Conservation (phyloP, 192 early-diverging fungal species). For the Coemansia sp. region DNA sequence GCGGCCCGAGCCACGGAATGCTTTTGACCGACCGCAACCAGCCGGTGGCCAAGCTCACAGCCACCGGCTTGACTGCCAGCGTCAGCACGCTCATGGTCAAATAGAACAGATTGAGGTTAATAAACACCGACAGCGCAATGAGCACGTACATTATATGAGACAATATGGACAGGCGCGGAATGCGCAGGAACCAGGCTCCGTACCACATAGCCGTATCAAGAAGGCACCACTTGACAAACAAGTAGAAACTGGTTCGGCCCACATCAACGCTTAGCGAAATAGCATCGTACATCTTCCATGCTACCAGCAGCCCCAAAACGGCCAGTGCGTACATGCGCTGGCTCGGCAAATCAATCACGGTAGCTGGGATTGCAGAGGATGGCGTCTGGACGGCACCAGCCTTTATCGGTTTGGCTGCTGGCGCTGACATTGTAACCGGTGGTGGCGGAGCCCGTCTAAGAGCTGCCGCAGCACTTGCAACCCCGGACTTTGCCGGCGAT, state of each 20-base stretch:
- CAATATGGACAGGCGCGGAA: constrained; percentile 26
- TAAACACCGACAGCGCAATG: constrained; percentile 15
- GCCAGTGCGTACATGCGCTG: constrained; percentile 46
- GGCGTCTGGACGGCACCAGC: background rate
- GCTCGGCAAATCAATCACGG: constrained; percentile 39
- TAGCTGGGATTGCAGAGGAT: constrained; percentile 37
- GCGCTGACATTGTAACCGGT: background rate
- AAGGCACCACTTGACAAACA: constrained; percentile 48
- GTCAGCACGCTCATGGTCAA: constrained; percentile 39
- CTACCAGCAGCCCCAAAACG: constrained; percentile 16
- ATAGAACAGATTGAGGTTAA: constrained; percentile 45
- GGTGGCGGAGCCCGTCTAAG: constrained; percentile 11
- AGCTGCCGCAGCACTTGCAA: background rate
- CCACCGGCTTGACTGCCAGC: constrained; percentile 42
- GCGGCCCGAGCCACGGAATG: constrained; percentile 42
- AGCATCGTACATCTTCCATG: constrained; percentile 47
- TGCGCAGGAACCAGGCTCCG: constrained; percentile 28
- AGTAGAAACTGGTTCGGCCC: constrained; percentile 21
- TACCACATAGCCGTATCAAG: constrained; percentile 36
- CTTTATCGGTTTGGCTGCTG: constrained; percentile 4
- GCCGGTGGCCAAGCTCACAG: constrained; percentile 30
- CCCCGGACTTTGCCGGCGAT: constrained; percentile 8
- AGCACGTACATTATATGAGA: constrained; percentile 15
- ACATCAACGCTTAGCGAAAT: constrained; percentile 14
- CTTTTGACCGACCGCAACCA: constrained; percentile 38